Evolutionary conservation across 305 asterid genomes (phyloP).

Genomic region (Rubia tinctorum): DNA sequence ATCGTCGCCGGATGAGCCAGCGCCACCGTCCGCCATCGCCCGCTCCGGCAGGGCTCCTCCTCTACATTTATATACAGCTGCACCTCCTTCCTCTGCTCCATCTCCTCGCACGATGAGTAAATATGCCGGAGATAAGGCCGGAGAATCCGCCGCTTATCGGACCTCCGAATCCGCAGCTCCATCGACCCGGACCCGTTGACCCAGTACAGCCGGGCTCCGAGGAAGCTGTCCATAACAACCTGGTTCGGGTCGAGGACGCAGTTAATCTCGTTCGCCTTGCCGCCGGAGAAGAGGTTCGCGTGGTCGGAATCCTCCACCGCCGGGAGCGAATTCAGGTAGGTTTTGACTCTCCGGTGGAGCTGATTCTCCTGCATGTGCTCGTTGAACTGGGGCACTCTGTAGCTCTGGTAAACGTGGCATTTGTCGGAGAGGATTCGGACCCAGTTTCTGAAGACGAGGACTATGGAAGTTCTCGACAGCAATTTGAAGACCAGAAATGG

Average conservation of each 20-base stretch:
- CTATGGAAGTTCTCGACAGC: conserved; percentile 45
- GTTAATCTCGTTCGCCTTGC: conserved; percentile 59
- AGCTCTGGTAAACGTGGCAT: conserved; percentile 64
- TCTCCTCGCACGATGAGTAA: conserved; percentile 56
- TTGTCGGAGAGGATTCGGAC: conserved; percentile 46
- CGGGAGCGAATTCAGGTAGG: conserved; percentile 78
- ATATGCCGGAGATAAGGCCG: conserved; percentile 68
- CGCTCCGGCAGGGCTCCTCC: conserved; percentile 39
- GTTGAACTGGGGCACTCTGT: conserved; percentile 84
- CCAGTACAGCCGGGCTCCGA: conserved; percentile 72
- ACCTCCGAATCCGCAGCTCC: conserved; percentile 54
- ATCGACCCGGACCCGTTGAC: conserved; percentile 38
- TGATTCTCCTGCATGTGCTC: conserved; percentile 86
- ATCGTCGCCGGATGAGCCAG: conserved; percentile 80
- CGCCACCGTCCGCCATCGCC: conserved; percentile 70
- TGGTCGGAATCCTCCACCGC: conserved; percentile 71
- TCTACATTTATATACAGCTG: conserved; percentile 54
- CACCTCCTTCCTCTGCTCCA: conserved; percentile 67
- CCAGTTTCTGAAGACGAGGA: conserved; percentile 36
- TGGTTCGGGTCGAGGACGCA: conserved; percentile 58
- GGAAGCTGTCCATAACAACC: conserved; percentile 49
- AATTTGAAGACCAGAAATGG: conserved; percentile 31
- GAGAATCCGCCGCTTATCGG: conserved; percentile 64
- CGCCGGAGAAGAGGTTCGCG: conserved; percentile 69
- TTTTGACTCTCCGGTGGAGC: conserved; percentile 46